Evolutionary conservation across 1,139 yeast species (phyloP), one percentile per base, ranked within the genome.

Genomic region (Candida sp.): DNA sequence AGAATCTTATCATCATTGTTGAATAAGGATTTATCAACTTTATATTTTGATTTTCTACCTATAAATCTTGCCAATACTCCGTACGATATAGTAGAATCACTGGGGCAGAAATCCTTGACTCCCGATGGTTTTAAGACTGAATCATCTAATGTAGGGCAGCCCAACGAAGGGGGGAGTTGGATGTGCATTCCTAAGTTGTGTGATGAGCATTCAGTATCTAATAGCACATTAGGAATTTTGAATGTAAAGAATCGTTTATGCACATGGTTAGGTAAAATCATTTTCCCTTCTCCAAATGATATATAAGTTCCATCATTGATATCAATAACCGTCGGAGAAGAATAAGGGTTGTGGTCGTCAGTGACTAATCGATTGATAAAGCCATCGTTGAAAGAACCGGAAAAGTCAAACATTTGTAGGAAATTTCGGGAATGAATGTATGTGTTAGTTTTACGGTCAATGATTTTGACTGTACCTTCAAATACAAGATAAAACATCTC

Each of bases 351-450:
- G 5, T 36, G 35, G n/a, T 45, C 48, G 15, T 68, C 74, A 2
- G 66, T 56, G 3, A 63, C 47, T 22, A 70, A 53, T n/a, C 76
- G 49, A 49, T 63, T 60, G 30, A 72, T 60, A 36, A 57, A 49
- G 1, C 60, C 66, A 30, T 55, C 57, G 46, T 65, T 64, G 64
- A 66, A 71, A 34, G 73, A 63, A 2, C 74, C 77, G 36, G 61
- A 57, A 45, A 71, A 70, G 49, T 73, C 78, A 51, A 66, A 70
- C 77, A 73, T 72, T 46, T 73, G 73, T 48, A 73, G 54, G 41
- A 50, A 52, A 21, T 50, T 51, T 22, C 47, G 39, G 4, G 38
- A 8, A 35, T 35, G 38, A 11, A 22, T 35, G 44, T 66, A 66
- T 42, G 60, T 64, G 34, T 54, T 55, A 33, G 53, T 41, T 22